Base-by-base conservation (phyloP, 2,329 filamentous ascomycete species). In the Exserohilum turcica region DNA sequence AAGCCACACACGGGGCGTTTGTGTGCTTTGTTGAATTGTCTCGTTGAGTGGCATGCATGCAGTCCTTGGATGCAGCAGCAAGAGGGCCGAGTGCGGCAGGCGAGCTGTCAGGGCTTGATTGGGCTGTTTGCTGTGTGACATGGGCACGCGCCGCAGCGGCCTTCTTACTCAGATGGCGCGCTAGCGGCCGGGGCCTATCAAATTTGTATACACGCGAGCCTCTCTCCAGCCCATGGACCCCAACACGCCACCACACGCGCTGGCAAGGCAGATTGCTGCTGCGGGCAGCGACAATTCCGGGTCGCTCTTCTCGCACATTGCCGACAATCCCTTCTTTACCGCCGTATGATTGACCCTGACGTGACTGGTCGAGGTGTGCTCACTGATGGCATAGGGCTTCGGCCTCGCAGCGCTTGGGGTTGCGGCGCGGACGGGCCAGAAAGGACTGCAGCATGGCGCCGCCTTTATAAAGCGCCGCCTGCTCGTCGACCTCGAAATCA, bases 401-500 rank as follows among this genome's bases (percentile, higher is more conserved):
- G 94, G 94, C 64, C 89, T 99, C 47, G 94, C 92, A 56, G 90
- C 89, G 27, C 82, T 99, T 46, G 94, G 92, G 59, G 91, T 92
- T 29, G 88, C 84, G 35, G 84, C 92, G 28, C 88, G 91, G 10
- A 85, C 96, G 64, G 90, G 87, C 27, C 91, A 94, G 59, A 88
- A 88, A 69, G 90, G 90, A 29, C 74, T 89, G 54, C 84, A 92
- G 55, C 81, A 86, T 65, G 86, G 86, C 48, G 86, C 88, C n/a
- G 83, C 84, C 37, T 81, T 95, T 51, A 78, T 96, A 53, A 89
- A 91, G 43, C 87, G 89, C 47, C 90, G 93, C 43, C 86, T 99
- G 77, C 86, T 99, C 27, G 91, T 97, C 66, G 92, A 97, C 67
- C 86, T 99, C 67, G 94, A 99, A 76, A 96, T 99, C 75, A 93